Percentiles rank a stretch among this genome's conserved stretches.
phyloP scores from a whole-genome alignment of 73 alveolate species.

The Urostyla sp. region DNA sequence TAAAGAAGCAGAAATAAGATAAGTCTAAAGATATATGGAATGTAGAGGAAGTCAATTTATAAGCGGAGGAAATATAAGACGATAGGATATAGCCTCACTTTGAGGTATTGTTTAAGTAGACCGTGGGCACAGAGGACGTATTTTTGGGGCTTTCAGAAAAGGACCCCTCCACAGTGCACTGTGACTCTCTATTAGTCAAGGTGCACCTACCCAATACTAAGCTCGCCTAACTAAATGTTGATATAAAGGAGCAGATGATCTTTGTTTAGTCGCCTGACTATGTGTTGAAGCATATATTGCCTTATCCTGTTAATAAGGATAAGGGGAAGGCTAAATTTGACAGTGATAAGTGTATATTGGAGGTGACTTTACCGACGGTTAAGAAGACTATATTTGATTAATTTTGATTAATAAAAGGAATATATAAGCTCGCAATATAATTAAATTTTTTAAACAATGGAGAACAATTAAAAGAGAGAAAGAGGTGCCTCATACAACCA shows the following conservation, averaged over 20 bases:
- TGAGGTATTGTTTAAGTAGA: slow-evolving; percentile 77
- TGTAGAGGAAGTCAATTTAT: slow-evolving; percentile 84
- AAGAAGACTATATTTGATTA: slow-evolving; percentile 51
- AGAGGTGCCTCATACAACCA: no score
- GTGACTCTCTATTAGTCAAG: slow-evolving; percentile 85
- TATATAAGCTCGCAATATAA: background rate
- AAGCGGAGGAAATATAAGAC: slow-evolving; percentile 74
- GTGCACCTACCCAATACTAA: slow-evolving; percentile 85
- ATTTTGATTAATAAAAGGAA: no score
- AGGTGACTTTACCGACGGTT: slow-evolving; percentile 56
- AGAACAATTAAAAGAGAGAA: background rate
- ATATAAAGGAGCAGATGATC: slow-evolving; percentile 82
- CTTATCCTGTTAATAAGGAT: slow-evolving; percentile 88
- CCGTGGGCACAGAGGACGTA: slow-evolving; percentile 90
- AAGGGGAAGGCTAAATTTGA: slow-evolving; percentile 95
- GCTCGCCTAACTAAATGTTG: slow-evolving; percentile 84
- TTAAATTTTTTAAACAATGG: no score
- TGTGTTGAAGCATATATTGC: slow-evolving; percentile 84
- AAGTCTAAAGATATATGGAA: slow-evolving; percentile 87
- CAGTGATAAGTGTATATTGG: slow-evolving; percentile 73
- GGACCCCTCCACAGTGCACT: slow-evolving; percentile 65
- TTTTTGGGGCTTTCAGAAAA: slow-evolving; percentile 86
- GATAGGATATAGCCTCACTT: slow-evolving; percentile 80
- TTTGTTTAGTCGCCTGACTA: slow-evolving; percentile 82
- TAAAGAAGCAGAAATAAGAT: slow-evolving; percentile 33